These are phyloP conservation scores for Begonia fuchsioides DNA, from an alignment of 306 rosid genomes.

Conservation along the genomic window DNA sequence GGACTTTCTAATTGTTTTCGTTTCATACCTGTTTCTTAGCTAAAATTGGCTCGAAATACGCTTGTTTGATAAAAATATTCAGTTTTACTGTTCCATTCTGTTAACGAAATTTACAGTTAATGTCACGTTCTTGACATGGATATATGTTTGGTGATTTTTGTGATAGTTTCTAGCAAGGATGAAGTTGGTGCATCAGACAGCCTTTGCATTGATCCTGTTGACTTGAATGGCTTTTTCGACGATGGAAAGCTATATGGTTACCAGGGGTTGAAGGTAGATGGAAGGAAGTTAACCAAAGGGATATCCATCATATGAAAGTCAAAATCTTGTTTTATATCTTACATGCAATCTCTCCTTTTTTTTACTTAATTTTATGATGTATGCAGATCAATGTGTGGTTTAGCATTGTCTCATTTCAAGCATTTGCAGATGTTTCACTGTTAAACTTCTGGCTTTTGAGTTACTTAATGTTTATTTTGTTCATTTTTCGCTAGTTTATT, in stretches of 20 bases:
- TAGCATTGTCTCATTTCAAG: slow-evolving; percentile 62
- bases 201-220: slow-evolving; percentile 42
- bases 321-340: no score
- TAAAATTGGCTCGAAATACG: no score
- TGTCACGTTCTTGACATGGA: no score
- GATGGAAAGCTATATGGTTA: slow-evolving; percentile 83
- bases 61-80: no score
- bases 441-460: neutral
- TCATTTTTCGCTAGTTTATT: neutral
- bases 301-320: neutral
- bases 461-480: neutral
- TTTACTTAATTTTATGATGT: neutral
- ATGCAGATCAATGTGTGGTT: slow-evolving; percentile 76
- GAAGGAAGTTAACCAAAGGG: neutral
- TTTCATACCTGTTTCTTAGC: no score
- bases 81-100: no score
- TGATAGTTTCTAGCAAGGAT: slow-evolving; percentile 56
- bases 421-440: slow-evolving; percentile 47
- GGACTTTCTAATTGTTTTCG: no score
- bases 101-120: no score
- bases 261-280: slow-evolving; percentile 61
- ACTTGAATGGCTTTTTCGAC: slow-evolving; percentile 50
- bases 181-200: slow-evolving; percentile 38
- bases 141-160: slow-evolving; percentile 6
- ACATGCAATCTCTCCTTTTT: no score